These are phyloP conservation scores for Lichtheimia hyalospora DNA, from an alignment of 371 early-diverging fungal genomes.

Conservation along the genomic window DNA sequence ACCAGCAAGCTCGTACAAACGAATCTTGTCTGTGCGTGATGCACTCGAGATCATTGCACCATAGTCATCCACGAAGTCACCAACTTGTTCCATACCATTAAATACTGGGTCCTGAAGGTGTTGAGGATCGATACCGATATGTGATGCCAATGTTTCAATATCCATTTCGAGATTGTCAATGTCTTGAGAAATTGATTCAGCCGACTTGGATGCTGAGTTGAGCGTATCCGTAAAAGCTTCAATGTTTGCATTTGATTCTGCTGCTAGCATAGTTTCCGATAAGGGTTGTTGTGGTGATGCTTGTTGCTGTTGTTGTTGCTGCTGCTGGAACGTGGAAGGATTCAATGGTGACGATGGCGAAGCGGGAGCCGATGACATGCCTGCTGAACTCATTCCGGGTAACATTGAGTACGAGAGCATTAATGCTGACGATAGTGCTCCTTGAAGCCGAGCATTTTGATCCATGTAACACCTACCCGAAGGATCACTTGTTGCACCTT, in stretches of 20 bases:
- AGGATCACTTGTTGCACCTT: background rate
- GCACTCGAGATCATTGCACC: conserved; percentile 14
- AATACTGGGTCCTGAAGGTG: conserved; percentile 19
- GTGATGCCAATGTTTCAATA: conserved; percentile 34
- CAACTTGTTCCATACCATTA: background rate
- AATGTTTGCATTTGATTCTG: conserved; percentile 4
- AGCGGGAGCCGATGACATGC: conserved; percentile 1
- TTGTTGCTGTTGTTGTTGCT: conserved; percentile 4
- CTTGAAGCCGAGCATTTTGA: background rate
- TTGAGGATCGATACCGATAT: conserved; percentile 31
- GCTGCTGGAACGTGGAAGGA: background rate
- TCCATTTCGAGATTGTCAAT: conserved; percentile 35
- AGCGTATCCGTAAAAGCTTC: conserved; percentile 25
- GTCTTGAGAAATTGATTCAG: conserved; percentile 33
- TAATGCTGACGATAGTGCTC: background rate
- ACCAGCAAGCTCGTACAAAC: conserved; percentile 17
- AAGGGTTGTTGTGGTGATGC: background rate
- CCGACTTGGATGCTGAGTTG: conserved; percentile 27
- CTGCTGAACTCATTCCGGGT: conserved; percentile 5
- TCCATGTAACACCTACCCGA: conserved; percentile 6
- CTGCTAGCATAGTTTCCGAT: background rate
- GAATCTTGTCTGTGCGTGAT: conserved; percentile 13
- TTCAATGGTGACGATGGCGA: background rate
- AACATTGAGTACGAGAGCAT: conserved; percentile 5
- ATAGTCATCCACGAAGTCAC: conserved; percentile 11